Evolutionary conservation across 164 flowering plant species (phyloP).

Genomic region (Dillenia turbinata): DNA sequence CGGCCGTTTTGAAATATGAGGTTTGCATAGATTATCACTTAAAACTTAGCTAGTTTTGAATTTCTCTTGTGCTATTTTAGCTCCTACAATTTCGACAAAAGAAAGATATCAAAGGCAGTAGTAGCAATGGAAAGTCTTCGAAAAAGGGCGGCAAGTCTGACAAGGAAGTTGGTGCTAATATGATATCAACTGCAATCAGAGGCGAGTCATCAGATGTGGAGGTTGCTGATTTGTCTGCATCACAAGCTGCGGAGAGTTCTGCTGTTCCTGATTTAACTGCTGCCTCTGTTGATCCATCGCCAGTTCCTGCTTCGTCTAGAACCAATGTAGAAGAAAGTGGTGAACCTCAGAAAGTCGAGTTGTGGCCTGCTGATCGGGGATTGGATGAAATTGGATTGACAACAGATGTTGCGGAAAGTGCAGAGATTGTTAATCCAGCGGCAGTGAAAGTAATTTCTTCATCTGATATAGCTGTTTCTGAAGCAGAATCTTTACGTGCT

Average conservation of each 20-base stretch:
- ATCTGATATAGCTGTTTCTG: slow-evolving; percentile 11
- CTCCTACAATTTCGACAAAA: slow-evolving; percentile 87
- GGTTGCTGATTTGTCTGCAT: slow-evolving; percentile 14
- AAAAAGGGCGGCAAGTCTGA: slow-evolving; percentile 47
- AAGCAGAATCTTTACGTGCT: slow-evolving; percentile 10
- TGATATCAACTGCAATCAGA: slow-evolving; percentile 10
- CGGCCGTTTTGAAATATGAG: not conserved
- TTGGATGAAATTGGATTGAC: not conserved
- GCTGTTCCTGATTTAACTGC: slow-evolving; percentile 17
- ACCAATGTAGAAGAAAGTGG: not conserved
- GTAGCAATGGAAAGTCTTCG: slow-evolving; percentile 47
- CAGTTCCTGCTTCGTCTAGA: not conserved
- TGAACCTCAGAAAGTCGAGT: slow-evolving; percentile 4
- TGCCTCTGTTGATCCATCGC: not conserved
- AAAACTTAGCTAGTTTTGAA: not conserved
- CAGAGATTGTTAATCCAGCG: slow-evolving; percentile 9
- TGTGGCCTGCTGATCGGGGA: slow-evolving; percentile 7
- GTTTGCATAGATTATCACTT: too few species aligned
- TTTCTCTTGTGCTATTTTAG: slow-evolving; percentile 30
- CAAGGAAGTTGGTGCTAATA: slow-evolving; percentile 27
- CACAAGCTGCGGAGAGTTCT: slow-evolving; percentile 18
- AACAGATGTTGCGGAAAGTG: slow-evolving; percentile 1
- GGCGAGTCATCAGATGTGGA: slow-evolving; percentile 11
- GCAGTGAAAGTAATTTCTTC: slow-evolving; percentile 6
- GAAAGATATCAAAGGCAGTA: slow-evolving; percentile 64